Evolutionary conservation across 176 grass and related monocot species (phyloP), one percentile per base, ranked within the genome.

Genomic region (Lolium perenne): DNA sequence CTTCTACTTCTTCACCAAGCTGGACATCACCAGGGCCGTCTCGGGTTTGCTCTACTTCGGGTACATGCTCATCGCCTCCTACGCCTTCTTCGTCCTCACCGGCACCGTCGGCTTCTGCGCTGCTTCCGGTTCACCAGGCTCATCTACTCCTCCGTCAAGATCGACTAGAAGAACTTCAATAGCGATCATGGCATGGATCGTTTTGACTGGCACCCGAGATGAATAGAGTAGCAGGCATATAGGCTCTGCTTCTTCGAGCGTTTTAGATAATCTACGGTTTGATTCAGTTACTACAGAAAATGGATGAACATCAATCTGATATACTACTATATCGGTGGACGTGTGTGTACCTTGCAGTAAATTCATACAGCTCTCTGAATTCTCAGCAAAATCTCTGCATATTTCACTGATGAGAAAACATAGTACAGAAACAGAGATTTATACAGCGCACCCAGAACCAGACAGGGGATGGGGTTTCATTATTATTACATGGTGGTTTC

Each of bases 1-100:
- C 1, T 96, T 94, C 70, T 98, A 98, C 83, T 96, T 98, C 92
- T 98, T 98, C 85, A 90, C 94, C 20, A 98, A 98, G 70, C 82
- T 98, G 69, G 88, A 95, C 38, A 95, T 95, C 53, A 96, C 97
- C 16, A 96, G 92, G 90, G 54, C 76, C 0, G 97, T 95, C 48
- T 98, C 97, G 0, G 97, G 86, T 35, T 88, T 90, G 16, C 85
- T 96, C 75, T 95, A 98, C 84, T 98, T 96, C 8, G 90, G 92
- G 8, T 93, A 98, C 86, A 98, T 98, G 97, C 87, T 96, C 66
- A 96, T 98, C 29, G 92, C 94, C 47, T 98, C 97, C 0, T 92
- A 91, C 61, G 84, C 94, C n/a, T 96, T 94, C 91, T 95, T 98
- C 71, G 94, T 91, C 23, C 94, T 95, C 81, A 95, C 90, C 0